Conservation (phyloP, 495 filamentous ascomycete species). For the Talaromyces adpressus region DNA sequence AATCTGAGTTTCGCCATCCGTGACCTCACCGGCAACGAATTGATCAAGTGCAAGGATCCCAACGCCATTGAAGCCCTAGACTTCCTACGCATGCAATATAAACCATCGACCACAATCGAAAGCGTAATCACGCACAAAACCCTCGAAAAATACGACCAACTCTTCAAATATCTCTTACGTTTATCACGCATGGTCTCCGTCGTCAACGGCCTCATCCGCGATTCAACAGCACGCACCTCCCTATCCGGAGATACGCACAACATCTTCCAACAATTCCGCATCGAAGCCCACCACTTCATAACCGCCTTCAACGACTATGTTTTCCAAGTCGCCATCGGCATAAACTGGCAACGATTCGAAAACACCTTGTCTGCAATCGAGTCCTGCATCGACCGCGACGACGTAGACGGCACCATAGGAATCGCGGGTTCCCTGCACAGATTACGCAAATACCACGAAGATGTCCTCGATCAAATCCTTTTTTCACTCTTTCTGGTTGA, state of each 20-base stretch:
- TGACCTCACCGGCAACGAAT: slow-evolving; percentile 67
- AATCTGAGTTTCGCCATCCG: slow-evolving; percentile 81
- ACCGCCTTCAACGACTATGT: slow-evolving; percentile 61
- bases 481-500: slow-evolving; percentile 63
- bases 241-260: slow-evolving; percentile 31
- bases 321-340: slow-evolving; percentile 66
- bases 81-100: slow-evolving; percentile 82
- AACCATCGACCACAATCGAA: slow-evolving; percentile 64
- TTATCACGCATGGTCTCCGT: slow-evolving; percentile 75
- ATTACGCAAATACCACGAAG: slow-evolving; percentile 65
- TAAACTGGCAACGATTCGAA: slow-evolving; percentile 65
- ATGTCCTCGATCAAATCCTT: slow-evolving; percentile 72
- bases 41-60: slow-evolving; percentile 71
- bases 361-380: slow-evolving; percentile 57
- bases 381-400: slow-evolving; percentile 39
- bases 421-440: slow-evolving; percentile 51
- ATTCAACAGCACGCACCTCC: slow-evolving; percentile 39
- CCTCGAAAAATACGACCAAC: slow-evolving; percentile 71
- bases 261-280: slow-evolving; percentile 53
- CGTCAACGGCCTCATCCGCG: slow-evolving; percentile 61
- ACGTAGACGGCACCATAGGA: slow-evolving; percentile 40
- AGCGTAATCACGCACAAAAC: slow-evolving; percentile 60
- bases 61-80: slow-evolving; percentile 79
- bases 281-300: slow-evolving; percentile 75
- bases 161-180: slow-evolving; percentile 75